Evolutionary conservation across 352 stramenopile species (phyloP).

Genomic region (Nothophytophthora sp.): DNA sequence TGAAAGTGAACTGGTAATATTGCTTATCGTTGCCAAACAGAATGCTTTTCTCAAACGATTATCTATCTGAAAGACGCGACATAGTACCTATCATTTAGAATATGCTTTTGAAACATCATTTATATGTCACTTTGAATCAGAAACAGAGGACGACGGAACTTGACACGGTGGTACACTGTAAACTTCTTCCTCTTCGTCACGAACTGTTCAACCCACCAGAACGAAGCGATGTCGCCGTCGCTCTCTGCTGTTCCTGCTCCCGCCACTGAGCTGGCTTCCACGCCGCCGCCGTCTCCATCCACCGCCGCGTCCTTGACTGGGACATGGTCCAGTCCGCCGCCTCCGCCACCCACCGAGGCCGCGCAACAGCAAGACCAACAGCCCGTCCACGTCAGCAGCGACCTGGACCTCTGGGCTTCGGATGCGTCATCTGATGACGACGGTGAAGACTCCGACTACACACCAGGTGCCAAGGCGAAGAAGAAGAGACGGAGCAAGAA

Average conservation of each 20-base stretch:
- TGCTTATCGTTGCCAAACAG: no score
- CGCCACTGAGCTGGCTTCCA: slow-evolving; percentile 1
- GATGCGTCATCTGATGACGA: slow-evolving; percentile 18
- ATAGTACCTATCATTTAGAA: no score
- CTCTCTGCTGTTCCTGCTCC: not conserved
- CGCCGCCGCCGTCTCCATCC: slow-evolving; percentile 7
- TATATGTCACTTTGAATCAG: no score
- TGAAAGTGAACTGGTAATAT: no score
- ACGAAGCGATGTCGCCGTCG: slow-evolving; percentile 12
- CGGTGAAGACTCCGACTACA: slow-evolving; percentile 50
- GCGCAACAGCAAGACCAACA: slow-evolving; percentile 1
- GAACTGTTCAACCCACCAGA: no score
- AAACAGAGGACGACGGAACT: no score
- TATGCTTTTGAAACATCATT: no score
- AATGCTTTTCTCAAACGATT: no score
- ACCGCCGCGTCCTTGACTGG: not conserved
- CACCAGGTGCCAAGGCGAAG: slow-evolving; percentile 4
- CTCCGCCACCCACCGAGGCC: slow-evolving; percentile 1
- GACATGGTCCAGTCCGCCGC: not conserved
- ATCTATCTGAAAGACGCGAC: no score
- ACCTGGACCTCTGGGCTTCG: slow-evolving; percentile 8
- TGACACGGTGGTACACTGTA: not conserved
- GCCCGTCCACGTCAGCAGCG: not conserved
- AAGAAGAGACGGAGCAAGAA: slow-evolving; percentile 8
- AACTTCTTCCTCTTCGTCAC: slow-evolving; percentile 9